phyloP scores from a whole-genome alignment of 179 eudicot species.

The Pouteria campechiana region DNA sequence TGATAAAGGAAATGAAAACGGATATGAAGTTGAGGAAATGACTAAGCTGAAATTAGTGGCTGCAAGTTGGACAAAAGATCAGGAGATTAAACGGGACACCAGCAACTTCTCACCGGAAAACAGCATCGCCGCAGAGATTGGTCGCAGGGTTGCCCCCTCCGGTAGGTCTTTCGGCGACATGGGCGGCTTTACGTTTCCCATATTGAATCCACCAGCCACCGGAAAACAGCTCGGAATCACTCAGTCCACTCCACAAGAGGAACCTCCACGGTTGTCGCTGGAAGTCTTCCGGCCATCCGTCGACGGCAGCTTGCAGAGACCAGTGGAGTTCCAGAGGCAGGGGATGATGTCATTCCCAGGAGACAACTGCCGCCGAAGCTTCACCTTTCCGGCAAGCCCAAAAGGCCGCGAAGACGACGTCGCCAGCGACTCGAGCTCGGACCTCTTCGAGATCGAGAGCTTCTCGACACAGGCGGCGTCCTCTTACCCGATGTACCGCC shows the following conservation, averaged over 20 bases:
- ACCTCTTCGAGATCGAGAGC: constrained; percentile 81
- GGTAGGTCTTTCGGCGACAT: constrained; percentile 7
- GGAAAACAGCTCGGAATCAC: constrained; percentile 1
- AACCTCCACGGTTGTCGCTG: constrained; percentile 46
- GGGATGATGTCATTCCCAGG: background rate
- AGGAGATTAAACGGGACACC: too few relatives aligned
- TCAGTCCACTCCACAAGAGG: constrained; percentile 9
- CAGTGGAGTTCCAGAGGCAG: background rate
- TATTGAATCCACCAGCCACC: constrained; percentile 24
- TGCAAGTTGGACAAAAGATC: background rate
- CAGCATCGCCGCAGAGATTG: background rate
- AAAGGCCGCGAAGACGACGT: constrained; percentile 58
- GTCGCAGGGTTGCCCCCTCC: too few relatives aligned
- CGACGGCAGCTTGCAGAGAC: background rate
- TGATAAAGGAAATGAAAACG: background rate
- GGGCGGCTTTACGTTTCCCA: constrained; percentile 26
- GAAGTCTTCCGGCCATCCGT: constrained; percentile 57
- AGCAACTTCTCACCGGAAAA: background rate
- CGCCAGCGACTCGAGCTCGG: constrained; percentile 84
- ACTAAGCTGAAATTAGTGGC: background rate
- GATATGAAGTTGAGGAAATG: background rate
- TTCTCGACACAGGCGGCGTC: constrained; percentile 37
- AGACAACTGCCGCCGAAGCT: background rate
- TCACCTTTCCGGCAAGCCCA: constrained; percentile 18
- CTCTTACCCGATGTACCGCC: constrained; percentile 16